These are phyloP conservation scores for Amanita fuliginea DNA, from an alignment of 768 basidiomycete genomes.

Conservation along the genomic window DNA sequence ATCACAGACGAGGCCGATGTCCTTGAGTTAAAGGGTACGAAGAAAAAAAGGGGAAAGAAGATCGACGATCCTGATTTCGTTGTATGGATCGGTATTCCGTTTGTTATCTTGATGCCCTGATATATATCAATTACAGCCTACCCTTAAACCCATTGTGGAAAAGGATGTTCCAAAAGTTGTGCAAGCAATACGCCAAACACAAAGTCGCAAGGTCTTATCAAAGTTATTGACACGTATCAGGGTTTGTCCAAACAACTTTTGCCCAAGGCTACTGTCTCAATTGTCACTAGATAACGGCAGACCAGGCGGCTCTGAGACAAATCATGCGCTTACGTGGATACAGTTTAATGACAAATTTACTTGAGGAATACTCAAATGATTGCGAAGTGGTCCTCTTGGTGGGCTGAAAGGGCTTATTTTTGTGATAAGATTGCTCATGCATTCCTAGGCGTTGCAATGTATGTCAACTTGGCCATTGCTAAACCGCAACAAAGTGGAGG, in stretches of 20 bases:
- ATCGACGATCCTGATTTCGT: conserved; percentile 86
- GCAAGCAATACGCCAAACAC: conserved; percentile 82
- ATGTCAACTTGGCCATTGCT: conserved; percentile 74
- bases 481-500: conserved; percentile 86
- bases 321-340: conserved; percentile 91
- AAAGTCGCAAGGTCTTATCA: conserved; percentile 67
- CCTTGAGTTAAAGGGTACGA: conserved; percentile 81
- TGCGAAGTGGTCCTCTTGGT: conserved; percentile 62
- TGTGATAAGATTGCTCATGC: background rate
- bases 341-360: conserved; percentile 80
- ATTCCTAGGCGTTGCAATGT: conserved; percentile 46
- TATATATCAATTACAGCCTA: conserved; percentile 43
- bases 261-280: background rate
- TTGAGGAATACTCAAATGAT: conserved; percentile 69
- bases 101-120: conserved; percentile 1
- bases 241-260: conserved; percentile 27
- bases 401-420: conserved; percentile 16
- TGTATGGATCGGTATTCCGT: conserved; percentile 30
- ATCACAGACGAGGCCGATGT: conserved; percentile 86
- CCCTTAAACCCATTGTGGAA: conserved; percentile 59
- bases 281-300: conserved; percentile 64
- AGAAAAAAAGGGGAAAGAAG: conserved; percentile 87
- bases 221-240: conserved; percentile 82
- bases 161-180: conserved; percentile 87
- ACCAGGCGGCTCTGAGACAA: conserved; percentile 65